Conservation (phyloP, 257 asterid species). For the Solanum piurae region DNA sequence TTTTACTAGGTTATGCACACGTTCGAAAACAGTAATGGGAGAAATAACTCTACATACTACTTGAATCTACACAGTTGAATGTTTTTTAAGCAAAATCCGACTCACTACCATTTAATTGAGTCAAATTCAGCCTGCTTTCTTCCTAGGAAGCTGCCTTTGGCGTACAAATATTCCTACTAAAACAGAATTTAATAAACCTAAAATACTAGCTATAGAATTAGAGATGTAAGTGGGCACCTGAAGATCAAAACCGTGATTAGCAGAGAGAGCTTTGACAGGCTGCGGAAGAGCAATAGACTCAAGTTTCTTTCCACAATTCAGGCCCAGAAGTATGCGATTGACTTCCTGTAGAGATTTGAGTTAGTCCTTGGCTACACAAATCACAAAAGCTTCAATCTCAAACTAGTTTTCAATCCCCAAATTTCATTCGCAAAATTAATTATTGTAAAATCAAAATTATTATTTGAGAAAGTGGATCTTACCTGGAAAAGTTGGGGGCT, state of each 20-base stretch:
- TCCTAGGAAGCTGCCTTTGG: not conserved
- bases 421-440: not conserved
- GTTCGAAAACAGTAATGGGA: not conserved
- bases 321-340: slow-evolving; percentile 68
- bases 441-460: not conserved
- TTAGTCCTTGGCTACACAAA: not conserved
- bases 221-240: slow-evolving; percentile 37
- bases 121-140: not conserved
- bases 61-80: not conserved
- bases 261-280: slow-evolving; percentile 49
- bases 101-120: not conserved
- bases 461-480: not conserved
- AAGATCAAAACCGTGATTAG: slow-evolving; percentile 65
- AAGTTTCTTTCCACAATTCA: slow-evolving; percentile 67
- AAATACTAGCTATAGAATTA: not conserved
- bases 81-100: not conserved
- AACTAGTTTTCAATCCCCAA: not conserved
- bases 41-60: not conserved
- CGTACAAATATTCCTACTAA: not conserved
- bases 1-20: not conserved
- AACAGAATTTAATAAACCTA: not conserved
- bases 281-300: slow-evolving; percentile 35
- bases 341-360: slow-evolving; percentile 43
- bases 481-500: slow-evolving; percentile 73
- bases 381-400: not conserved